phyloP scores from a whole-genome alignment of 1,139 yeast genomes.

The Debaryomyces sp. region DNA sequence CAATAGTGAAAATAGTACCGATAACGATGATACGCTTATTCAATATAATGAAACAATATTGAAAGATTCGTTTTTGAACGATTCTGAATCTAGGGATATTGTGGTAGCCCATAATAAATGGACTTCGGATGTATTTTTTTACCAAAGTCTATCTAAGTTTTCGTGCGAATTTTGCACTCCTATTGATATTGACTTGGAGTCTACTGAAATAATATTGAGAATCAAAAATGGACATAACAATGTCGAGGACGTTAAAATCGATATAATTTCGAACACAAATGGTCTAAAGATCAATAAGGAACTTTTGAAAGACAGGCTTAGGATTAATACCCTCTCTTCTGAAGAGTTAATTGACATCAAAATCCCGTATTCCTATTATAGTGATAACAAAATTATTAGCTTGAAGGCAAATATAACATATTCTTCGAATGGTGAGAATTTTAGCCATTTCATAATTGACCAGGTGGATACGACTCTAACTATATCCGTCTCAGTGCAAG shows the following conservation, averaged over 20 bases:
- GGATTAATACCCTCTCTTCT: conserved; percentile 9
- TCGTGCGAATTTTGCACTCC: conserved; percentile 25
- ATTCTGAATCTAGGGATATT: conserved; percentile 6
- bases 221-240: conserved; percentile 23
- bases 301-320: conserved; percentile 13
- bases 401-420: conserved; percentile 37
- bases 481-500: conserved; percentile 76
- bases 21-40: conserved; percentile 10
- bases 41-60: conserved; percentile 3
- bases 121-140: conserved; percentile 9
- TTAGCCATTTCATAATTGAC: conserved; percentile 26
- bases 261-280: conserved; percentile 18
- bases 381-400: conserved; percentile 30
- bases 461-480: conserved; percentile 54
- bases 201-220: conserved; percentile 21
- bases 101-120: neutral
- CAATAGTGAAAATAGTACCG: conserved; percentile 10
- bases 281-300: conserved; percentile 19
- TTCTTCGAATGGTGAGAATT: conserved; percentile 21
- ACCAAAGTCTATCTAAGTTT: conserved; percentile 24
- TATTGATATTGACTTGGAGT: conserved; percentile 23
- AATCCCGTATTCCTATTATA: conserved; percentile 28
- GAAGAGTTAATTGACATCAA: conserved; percentile 15
- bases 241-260: conserved; percentile 17
- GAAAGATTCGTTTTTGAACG: conserved; percentile 10